These are phyloP conservation scores for Drechslerella dactyloides DNA, from an alignment of 2,329 filamentous ascomycete genomes.

Conservation along the genomic window DNA sequence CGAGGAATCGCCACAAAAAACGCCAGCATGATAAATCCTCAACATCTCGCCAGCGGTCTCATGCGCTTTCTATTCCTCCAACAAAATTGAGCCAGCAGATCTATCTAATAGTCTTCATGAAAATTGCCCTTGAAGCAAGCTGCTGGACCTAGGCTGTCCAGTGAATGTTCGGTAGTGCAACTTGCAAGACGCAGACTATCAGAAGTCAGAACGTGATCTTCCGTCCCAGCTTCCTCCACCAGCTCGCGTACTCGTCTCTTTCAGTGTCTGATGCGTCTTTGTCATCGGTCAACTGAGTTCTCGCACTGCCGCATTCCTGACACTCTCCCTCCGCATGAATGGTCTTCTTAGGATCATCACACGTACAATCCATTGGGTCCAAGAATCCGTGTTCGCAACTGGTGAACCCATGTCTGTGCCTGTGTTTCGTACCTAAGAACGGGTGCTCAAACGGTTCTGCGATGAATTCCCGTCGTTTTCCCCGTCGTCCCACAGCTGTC, in stretches of 20 bases:
- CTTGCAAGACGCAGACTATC: not conserved
- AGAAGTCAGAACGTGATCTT: conserved; percentile 12
- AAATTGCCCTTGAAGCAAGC: no score
- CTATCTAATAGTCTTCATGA: no score
- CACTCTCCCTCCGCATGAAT: conserved; percentile 7
- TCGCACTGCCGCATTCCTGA: conserved; percentile 7
- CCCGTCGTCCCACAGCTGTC: not conserved
- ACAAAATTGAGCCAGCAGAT: no score
- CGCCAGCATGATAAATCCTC: no score
- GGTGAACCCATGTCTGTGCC: conserved; percentile 20
- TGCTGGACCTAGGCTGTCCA: no score
- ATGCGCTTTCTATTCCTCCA: no score
- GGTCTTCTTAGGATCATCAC: conserved; percentile 9
- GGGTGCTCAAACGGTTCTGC: not conserved
- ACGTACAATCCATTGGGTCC: conserved; percentile 39
- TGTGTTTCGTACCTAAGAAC: conserved; percentile 5
- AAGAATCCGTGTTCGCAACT: conserved; percentile 19
- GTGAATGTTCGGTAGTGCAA: not conserved
- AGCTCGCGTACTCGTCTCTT: not conserved
- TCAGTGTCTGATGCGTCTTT: not conserved
- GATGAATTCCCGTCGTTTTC: not conserved
- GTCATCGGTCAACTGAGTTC: not conserved
- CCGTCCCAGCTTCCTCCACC: conserved; percentile 22
- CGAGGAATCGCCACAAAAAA: no score
- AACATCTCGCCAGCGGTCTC: no score